Base-by-base conservation (phyloP, 2,329 filamentous ascomycete genomes). In the Colletotrichum musae region DNA sequence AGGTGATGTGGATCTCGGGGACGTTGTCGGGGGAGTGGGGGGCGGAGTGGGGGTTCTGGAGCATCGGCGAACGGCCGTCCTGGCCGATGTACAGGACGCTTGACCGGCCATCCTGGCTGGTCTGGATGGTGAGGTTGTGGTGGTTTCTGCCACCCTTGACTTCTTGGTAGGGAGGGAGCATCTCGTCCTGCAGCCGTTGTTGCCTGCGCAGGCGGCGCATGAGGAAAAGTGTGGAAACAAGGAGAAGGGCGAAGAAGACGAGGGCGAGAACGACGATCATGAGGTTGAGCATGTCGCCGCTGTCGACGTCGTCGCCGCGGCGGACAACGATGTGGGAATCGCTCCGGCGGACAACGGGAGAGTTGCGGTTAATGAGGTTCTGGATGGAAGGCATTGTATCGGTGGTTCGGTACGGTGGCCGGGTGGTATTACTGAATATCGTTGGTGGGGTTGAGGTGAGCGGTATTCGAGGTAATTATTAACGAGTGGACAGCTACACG, bases 1-100 rank as follows among this genome's bases (percentile, higher is more conserved):
- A 98, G 43, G 96, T 98, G 81, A 99, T 97, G 82, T 95, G 94
- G 77, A 99, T 99, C 83, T 98, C 93, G 21, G 96, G 96, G 32
- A 98, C 88, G 73, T 93, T 92, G 80, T 89, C 93, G n/a, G 93
- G 92, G 53, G 92, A 93, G 75, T 92, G 85, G 24, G 95, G 93
- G 16, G 94, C 92, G 72, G 90, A 92, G 70, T 88, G 86, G 39
- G 93, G 92, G 81, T 93, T 93, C 72, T 91, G 87, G 73, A 95
- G 89, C 82, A 97, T 91, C 73, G 90, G 90, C 51, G 67, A 70
- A 78, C 87, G 83, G 72, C 92, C 90, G 81, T 96, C 94, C 80
- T 94, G 91, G 75, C 93, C 90, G 79, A 94, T 93, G 75, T 96
- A 89, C 70, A 94, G 88, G 73, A 96, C 87, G 71, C 93, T 93